Conservation (phyloP, 148 eudicot genomes). For the Amaranthus hypochondriacus region DNA sequence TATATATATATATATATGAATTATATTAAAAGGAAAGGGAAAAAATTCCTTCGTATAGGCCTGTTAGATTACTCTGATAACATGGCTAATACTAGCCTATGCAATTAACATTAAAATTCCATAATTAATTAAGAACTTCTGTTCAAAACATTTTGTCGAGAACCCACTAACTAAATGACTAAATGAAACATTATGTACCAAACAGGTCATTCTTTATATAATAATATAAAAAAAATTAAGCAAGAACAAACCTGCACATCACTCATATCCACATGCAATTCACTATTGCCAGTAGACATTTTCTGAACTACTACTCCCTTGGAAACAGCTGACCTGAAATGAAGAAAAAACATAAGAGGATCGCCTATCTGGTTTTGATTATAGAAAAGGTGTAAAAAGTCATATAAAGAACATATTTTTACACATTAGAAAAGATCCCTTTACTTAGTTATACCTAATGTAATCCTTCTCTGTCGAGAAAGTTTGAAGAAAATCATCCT, state of each 20-base stretch:
- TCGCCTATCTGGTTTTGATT: neutral
- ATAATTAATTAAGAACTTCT: neutral
- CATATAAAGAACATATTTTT: neutral
- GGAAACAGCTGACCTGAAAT: conserved; percentile 50
- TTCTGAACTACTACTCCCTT: conserved; percentile 46
- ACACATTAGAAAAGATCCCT: neutral
- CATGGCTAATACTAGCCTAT: conserved; percentile 2
- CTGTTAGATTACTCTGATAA: neutral
- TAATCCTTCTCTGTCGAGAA: conserved; percentile 55
- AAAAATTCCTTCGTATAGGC: neutral
- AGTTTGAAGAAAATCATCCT: conserved; percentile 67
- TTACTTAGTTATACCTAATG: conserved; percentile 44
- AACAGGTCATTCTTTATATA: neutral
- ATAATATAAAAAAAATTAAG: neutral
- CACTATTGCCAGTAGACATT: conserved; percentile 25
- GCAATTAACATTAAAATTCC: neutral
- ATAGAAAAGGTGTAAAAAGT: neutral
- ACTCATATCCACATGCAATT: conserved; percentile 28
- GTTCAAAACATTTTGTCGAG: neutral
- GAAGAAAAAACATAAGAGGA: neutral
- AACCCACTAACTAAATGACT: neutral
- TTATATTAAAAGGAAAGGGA: neutral
- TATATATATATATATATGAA: too few relatives aligned
- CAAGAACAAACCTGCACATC: conserved; percentile 38
- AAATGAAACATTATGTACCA: conserved; percentile 1